phyloP scores from a whole-genome alignment of 495 filamentous ascomycete genomes.

The Chaetomidium leptoderma region DNA sequence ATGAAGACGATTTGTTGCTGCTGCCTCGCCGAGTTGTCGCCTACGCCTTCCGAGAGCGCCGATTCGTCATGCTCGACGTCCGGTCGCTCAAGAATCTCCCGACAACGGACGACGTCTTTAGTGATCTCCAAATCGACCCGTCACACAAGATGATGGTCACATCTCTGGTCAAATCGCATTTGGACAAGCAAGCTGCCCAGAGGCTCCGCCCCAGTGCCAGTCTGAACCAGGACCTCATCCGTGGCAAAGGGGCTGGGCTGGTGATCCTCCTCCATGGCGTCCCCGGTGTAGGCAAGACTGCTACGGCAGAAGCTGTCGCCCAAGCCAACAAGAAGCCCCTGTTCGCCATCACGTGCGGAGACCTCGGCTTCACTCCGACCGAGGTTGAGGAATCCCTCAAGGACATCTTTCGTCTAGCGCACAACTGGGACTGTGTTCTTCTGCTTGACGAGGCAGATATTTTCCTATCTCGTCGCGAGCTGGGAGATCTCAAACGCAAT shows the following conservation, averaged over 20 bases:
- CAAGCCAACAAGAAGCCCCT: conserved; percentile 49
- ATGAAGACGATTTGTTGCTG: conserved; percentile 35
- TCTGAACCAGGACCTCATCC: conserved; percentile 54
- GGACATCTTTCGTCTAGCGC: conserved; percentile 48
- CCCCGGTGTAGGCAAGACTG: conserved; percentile 60
- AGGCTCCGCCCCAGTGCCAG: conserved; percentile 36
- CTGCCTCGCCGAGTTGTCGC: conserved; percentile 39
- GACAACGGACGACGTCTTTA: conserved; percentile 36
- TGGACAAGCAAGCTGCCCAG: conserved; percentile 34
- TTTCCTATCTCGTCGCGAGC: conserved; percentile 49
- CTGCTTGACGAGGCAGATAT: conserved; percentile 14
- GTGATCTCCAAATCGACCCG: conserved; percentile 51
- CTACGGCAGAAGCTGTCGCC: conserved; percentile 53
- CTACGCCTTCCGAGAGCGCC: conserved; percentile 39
- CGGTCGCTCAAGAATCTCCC: conserved; percentile 41
- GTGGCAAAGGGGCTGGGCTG: conserved; percentile 53
- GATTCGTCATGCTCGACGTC: conserved; percentile 34
- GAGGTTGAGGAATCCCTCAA: conserved; percentile 40
- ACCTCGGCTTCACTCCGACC: conserved; percentile 47
- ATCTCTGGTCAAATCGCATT: conserved; percentile 46
- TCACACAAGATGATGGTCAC: conserved; percentile 52
- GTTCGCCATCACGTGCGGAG: conserved; percentile 50
- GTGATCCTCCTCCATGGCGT: conserved; percentile 50
- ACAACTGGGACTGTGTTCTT: conserved; percentile 30
- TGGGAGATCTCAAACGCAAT: conserved; percentile 68